Percentiles rank a stretch among this genome's conserved stretches.
Evolutionary conservation across 202 grass and related monocot genomes (phyloP).

Genomic region (Schoenoplectus tabernaemontani): DNA sequence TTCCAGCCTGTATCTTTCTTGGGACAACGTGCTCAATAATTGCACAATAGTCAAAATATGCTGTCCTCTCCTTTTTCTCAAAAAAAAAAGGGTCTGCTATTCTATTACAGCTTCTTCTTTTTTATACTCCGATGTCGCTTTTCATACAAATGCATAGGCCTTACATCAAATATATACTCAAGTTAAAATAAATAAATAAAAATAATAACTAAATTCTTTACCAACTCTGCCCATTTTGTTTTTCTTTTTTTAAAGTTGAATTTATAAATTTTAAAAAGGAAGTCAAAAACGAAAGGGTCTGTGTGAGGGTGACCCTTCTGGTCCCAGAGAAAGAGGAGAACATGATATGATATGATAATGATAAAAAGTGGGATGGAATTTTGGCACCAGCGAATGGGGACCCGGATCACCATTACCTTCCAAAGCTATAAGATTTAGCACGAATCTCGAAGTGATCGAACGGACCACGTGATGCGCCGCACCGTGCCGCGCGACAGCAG

Average conservation of each 20-base stretch:
- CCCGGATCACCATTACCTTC: not conserved
- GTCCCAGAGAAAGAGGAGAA: not conserved
- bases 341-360: not conserved
- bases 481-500: too few relatives aligned
- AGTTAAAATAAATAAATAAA: not conserved
- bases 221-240: not conserved
- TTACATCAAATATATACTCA: not conserved
- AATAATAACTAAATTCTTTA: not conserved
- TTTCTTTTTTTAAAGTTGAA: not conserved
- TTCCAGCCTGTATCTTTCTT: constrained; percentile 9
- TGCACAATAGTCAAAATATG: not conserved
- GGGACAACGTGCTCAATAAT: constrained; percentile 17
- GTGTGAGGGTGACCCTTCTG: not conserved
- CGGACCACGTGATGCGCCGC: too few relatives aligned
- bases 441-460: too few relatives aligned
- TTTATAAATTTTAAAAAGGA: not conserved
- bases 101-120: too few relatives aligned
- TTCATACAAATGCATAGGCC: not conserved
- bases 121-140: not conserved
- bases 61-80: not conserved
- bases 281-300: not conserved
- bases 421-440: too few relatives aligned
- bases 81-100: not conserved
- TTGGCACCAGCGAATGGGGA: too few relatives aligned
- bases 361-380: not conserved